Percentiles rank a stretch among this genome's conserved stretches.
Evolutionary conservation across 345 rosid genomes (phyloP).

Genomic region (Combretum micranthum): DNA sequence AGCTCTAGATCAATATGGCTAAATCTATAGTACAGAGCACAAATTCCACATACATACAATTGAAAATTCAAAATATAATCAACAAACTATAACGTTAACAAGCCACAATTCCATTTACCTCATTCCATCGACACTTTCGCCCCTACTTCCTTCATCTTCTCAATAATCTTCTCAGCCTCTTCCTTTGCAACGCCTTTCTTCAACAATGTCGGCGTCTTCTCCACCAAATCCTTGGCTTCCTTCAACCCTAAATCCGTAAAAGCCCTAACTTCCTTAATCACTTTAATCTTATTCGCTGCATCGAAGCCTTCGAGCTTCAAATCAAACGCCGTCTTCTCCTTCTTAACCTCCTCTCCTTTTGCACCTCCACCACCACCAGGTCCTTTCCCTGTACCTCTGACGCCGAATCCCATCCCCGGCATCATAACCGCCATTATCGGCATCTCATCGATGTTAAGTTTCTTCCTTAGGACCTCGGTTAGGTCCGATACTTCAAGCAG

Average conservation of each 20-base stretch:
- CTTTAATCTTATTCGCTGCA: slow-evolving; percentile 68
- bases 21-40: too few relatives aligned
- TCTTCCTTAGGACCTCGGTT: slow-evolving; percentile 55
- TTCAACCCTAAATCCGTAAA: slow-evolving; percentile 80
- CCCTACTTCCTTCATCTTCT: slow-evolving; percentile 78
- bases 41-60: too few relatives aligned
- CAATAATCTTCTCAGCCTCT: slow-evolving; percentile 77
- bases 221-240: slow-evolving; percentile 97
- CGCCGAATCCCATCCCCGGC: slow-evolving; percentile 76
- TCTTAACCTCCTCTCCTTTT: slow-evolving; percentile 43
- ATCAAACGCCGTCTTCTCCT: slow-evolving; percentile 65
- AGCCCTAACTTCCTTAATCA: slow-evolving; percentile 85
- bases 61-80: too few relatives aligned
- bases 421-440: slow-evolving; percentile 87
- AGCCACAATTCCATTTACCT: slow-evolving; percentile 18
- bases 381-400: slow-evolving; percentile 29
- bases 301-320: slow-evolving; percentile 80
- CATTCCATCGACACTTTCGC: slow-evolving; percentile 83
- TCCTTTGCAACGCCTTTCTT: slow-evolving; percentile 90
- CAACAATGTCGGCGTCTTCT: slow-evolving; percentile 74
- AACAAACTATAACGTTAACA: too few relatives aligned
- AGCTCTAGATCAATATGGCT: too few relatives aligned
- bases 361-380: slow-evolving; percentile 31
- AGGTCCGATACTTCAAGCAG: slow-evolving; percentile 73
- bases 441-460: slow-evolving; percentile 53